phyloP scores from a whole-genome alignment of 2,329 filamentous ascomycete genomes.

The Xylaria sp. region DNA sequence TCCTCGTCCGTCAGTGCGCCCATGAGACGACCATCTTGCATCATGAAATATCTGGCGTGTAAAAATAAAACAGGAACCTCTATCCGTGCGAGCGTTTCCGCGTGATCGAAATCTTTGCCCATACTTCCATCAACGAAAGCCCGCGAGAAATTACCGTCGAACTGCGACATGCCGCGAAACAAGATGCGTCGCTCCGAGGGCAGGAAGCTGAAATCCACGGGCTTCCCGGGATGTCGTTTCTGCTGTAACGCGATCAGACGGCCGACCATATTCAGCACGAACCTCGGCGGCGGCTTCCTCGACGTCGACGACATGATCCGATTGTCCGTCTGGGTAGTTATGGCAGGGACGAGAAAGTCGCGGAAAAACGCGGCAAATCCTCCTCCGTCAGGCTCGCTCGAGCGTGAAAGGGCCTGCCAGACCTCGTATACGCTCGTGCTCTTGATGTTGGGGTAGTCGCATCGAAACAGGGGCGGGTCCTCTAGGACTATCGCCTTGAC shows the following conservation, averaged over 20 bases:
- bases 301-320: slow-evolving; percentile 15
- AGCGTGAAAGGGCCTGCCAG: slow-evolving; percentile 16
- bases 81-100: slow-evolving; percentile 19
- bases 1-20: slow-evolving; percentile 25
- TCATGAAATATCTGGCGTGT: slow-evolving; percentile 18
- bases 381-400: slow-evolving; percentile 17
- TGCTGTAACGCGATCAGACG: slow-evolving; percentile 18
- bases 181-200: slow-evolving; percentile 22
- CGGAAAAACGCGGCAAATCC: slow-evolving; percentile 20
- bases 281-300: slow-evolving; percentile 7
- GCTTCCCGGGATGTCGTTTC: slow-evolving; percentile 8
- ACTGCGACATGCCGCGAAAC: slow-evolving; percentile 28
- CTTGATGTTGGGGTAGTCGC: slow-evolving; percentile 22
- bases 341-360: slow-evolving; percentile 13
- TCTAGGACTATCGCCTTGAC: slow-evolving; percentile 29
- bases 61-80: slow-evolving; percentile 25
- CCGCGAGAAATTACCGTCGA: slow-evolving; percentile 30
- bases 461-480: slow-evolving; percentile 27
- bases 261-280: slow-evolving; percentile 10
- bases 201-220: slow-evolving; percentile 24
- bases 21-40: slow-evolving; percentile 16
- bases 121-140: slow-evolving; percentile 27
- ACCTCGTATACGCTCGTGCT: slow-evolving; percentile 22
- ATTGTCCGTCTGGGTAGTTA: slow-evolving; percentile 6
- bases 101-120: slow-evolving; percentile 27